phyloP scores from a whole-genome alignment of 768 basidiomycete genomes.

The Naganishia onofrii region DNA sequence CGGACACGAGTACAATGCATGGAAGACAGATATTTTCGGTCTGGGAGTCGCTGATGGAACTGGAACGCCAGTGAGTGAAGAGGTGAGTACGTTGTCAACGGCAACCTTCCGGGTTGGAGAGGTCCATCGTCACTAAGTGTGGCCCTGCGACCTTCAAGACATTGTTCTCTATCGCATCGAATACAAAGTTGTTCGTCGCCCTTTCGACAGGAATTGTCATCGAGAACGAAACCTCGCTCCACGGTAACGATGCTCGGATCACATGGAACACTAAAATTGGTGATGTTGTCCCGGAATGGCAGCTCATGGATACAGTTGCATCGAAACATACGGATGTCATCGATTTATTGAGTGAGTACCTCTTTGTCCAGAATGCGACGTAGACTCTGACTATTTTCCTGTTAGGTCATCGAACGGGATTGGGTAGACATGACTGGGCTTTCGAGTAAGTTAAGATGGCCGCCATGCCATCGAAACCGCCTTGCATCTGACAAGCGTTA shows the following conservation, averaged over 20 bases:
- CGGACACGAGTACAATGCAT: background rate
- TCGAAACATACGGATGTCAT: constrained; percentile 37
- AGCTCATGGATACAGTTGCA: constrained; percentile 40
- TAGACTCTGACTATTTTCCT: no score
- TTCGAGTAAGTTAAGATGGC: constrained; percentile 34
- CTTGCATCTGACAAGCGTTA: no score
- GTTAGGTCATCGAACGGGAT: constrained; percentile 41
- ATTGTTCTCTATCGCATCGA: constrained; percentile 44
- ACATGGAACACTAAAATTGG: constrained; percentile 42
- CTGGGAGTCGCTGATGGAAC: constrained; percentile 9
- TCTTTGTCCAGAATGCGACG: no score
- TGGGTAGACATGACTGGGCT: constrained; percentile 41
- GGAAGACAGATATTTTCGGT: constrained; percentile 21
- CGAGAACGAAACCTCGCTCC: constrained; percentile 29
- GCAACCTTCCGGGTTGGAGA: no score
- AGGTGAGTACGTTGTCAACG: constrained; percentile 27
- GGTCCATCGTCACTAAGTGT: no score
- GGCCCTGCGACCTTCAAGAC: no score
- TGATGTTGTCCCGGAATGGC: constrained; percentile 42
- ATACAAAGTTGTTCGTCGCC: constrained; percentile 45
- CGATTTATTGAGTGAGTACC: constrained; percentile 42
- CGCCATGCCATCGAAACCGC: no score
- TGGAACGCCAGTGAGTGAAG: constrained; percentile 15
- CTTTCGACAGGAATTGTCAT: constrained; percentile 41
- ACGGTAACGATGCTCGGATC: constrained; percentile 30